These are phyloP conservation scores for Eruca vesicaria DNA, from an alignment of 441 rosid species.

Conservation along the genomic window DNA sequence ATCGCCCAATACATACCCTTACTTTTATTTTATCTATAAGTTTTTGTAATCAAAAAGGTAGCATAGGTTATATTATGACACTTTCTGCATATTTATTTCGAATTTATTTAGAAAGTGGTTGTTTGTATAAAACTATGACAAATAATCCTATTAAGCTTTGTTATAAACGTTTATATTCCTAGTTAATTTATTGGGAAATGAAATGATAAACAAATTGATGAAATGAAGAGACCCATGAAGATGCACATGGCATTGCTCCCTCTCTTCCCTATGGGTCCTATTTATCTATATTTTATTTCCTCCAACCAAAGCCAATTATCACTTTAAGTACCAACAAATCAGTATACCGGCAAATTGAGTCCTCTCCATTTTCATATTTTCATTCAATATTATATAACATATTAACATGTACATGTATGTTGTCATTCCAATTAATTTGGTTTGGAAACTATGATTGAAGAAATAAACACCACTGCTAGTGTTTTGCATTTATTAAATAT, in stretches of 20 bases:
- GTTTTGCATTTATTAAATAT: background rate
- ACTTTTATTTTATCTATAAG: background rate
- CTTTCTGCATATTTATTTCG: background rate
- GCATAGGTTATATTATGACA: background rate
- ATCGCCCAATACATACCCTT: background rate
- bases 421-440: background rate
- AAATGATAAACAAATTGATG: constrained; percentile 7
- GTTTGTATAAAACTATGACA: background rate
- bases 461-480: background rate
- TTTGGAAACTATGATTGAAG: too few species aligned
- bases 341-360: background rate
- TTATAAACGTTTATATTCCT: constrained; percentile 5
- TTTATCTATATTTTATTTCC: constrained; percentile 28
- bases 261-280: constrained; percentile 23
- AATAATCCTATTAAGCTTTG: constrained; percentile 4
- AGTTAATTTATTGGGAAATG: background rate
- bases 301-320: constrained; percentile 31
- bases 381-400: background rate
- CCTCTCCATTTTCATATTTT: background rate
- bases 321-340: constrained; percentile 23
- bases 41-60: background rate
- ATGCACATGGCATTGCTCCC: constrained; percentile 38
- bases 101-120: background rate
- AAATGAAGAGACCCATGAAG: constrained; percentile 36
- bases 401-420: background rate